A percentile compares a stretch with the other conserved stretches of the same genome.
phyloP scores from a whole-genome alignment of 2,329 filamentous ascomycete species.

The Cercospora sojina region DNA sequence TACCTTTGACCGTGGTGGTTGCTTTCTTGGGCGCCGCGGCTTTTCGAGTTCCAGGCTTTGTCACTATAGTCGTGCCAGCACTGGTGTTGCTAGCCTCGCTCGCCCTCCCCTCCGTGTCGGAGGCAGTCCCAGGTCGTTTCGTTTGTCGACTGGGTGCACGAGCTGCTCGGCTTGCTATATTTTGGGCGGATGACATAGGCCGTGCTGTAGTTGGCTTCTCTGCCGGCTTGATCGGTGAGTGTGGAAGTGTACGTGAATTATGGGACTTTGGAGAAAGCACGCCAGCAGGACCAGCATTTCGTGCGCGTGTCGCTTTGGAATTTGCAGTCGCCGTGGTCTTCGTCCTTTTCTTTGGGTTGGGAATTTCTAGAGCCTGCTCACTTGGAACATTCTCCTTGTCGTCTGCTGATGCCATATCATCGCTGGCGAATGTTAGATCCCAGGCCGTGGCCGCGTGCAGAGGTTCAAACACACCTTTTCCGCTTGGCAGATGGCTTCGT shows the following conservation, averaged over 20 bases:
- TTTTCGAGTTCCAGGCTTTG: constrained; percentile 38
- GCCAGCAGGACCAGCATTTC: constrained; percentile 45
- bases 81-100: constrained; percentile 64
- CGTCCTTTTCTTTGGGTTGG: constrained; percentile 68
- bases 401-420: constrained; percentile 57
- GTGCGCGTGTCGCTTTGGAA: constrained; percentile 36
- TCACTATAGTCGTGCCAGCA: constrained; percentile 60
- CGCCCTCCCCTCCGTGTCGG: constrained; percentile 30
- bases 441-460: not conserved
- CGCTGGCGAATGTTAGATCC: constrained; percentile 46
- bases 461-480: constrained; percentile 21
- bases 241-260: constrained; percentile 69
- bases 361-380: constrained; percentile 42
- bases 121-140: constrained; percentile 45
- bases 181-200: constrained; percentile 15
- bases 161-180: constrained; percentile 51
- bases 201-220: constrained; percentile 50
- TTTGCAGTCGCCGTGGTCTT: constrained; percentile 38
- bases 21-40: constrained; percentile 20
- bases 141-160: constrained; percentile 62
- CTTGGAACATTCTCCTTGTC: constrained; percentile 77
- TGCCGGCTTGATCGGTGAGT: constrained; percentile 50
- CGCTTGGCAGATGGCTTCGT: constrained; percentile 23
- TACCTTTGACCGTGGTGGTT: constrained; percentile 33
- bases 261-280: constrained; percentile 80